These are phyloP conservation scores for Bothriochloa decipiens DNA, from an alignment of 176 grass and related monocot species.

Conservation along the genomic window DNA sequence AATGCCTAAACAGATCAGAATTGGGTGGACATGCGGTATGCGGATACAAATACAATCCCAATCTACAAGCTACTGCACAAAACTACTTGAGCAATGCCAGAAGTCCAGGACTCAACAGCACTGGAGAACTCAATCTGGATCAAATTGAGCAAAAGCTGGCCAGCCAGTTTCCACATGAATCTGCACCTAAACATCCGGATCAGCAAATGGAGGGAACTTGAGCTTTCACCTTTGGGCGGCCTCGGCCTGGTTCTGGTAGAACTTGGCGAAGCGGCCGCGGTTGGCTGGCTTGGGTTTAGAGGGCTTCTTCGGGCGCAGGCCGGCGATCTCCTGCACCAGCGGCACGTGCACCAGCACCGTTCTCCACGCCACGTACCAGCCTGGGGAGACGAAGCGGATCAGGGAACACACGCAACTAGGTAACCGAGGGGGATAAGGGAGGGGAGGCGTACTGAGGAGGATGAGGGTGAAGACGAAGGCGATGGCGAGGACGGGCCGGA, in stretches of 20 bases:
- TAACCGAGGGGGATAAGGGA: background rate
- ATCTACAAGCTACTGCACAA: background rate
- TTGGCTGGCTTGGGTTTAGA: conserved; percentile 74
- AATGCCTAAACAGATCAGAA: background rate
- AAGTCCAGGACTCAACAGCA: background rate
- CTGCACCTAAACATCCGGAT: background rate
- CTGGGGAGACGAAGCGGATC: conserved; percentile 42
- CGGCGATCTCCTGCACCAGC: conserved; percentile 91
- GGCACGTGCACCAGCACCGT: conserved; percentile 95
- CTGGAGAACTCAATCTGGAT: background rate
- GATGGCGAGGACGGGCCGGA: conserved; percentile 79
- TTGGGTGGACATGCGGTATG: too few species aligned
- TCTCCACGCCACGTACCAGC: conserved; percentile 97
- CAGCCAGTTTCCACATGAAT: background rate
- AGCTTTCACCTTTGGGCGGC: conserved; percentile 43
- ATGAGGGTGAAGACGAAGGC: conserved; percentile 74
- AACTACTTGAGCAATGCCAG: background rate
- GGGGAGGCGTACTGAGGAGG: conserved; percentile 57
- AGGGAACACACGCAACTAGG: background rate
- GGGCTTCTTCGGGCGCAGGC: conserved; percentile 86
- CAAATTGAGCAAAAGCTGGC: background rate
- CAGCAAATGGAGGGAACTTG: background rate
- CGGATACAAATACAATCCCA: background rate
- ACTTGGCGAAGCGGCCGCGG: conserved; percentile 59
- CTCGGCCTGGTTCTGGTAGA: conserved; percentile 63